Percentiles rank a stretch among this genome's conserved stretches.
Evolutionary conservation across 2,329 filamentous ascomycete species (phyloP).

Genomic region (Nothopassalora personata): DNA sequence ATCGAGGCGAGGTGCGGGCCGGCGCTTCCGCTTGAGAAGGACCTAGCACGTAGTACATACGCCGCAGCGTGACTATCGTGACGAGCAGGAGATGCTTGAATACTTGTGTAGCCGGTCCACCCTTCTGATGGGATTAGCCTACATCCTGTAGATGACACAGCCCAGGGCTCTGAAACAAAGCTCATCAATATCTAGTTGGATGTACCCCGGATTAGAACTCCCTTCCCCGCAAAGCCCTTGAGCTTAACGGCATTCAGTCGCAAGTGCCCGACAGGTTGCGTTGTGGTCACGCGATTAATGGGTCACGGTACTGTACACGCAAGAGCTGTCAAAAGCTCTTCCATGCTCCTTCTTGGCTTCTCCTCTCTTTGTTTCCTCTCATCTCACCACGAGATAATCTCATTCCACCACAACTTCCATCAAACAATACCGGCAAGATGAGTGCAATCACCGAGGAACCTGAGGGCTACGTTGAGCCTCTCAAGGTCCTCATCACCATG

Average conservation of each 20-base stretch:
- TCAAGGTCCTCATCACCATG: constrained; percentile 56
- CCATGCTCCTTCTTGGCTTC: neutral
- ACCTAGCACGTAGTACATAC: too few species aligned
- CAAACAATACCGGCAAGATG: constrained; percentile 37
- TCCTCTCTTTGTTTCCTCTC: neutral
- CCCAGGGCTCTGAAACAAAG: too few species aligned
- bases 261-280: neutral
- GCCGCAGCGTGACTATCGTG: neutral
- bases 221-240: neutral
- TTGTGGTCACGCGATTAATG: neutral
- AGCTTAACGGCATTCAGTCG: neutral
- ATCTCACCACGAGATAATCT: constrained; percentile 1
- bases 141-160: neutral
- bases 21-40: too few species aligned
- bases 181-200: too few species aligned
- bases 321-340: neutral
- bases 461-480: constrained; percentile 37
- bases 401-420: neutral
- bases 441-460: constrained; percentile 44
- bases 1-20: neutral
- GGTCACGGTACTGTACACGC: neutral
- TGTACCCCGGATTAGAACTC: neutral
- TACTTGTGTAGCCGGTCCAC: too few species aligned
- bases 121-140: neutral
- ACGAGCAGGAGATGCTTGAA: too few species aligned